Evolutionary conservation across 176 grass and related monocot species (phyloP), one percentile per base, ranked within the genome.

Genomic region (Oryza punctata): DNA sequence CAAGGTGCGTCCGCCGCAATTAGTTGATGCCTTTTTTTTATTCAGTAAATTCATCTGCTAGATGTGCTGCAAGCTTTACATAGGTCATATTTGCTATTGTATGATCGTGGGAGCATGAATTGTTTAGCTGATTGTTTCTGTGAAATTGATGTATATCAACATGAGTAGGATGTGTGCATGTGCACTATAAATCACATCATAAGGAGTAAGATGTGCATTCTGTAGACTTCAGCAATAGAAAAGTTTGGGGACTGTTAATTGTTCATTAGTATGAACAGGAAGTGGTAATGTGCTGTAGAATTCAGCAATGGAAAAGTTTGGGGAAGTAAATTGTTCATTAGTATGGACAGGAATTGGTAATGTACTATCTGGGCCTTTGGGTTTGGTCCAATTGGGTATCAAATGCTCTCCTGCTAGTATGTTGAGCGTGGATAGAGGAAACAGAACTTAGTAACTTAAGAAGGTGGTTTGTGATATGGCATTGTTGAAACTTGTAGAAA

Each of bases 1-100:
- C 64, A 81, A 91, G 88, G 92, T 98, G 33, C 38, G 69, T 21
- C 3, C 12, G 1, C 10, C 11, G 24, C 65, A 14, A 12, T 27
- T 61, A 23, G 21, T 50, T 25, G 29, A 16, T 15, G 7, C 59
- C 30, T 72, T 23, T 83, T 33, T 73, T 41, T 28, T 16, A 43
- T 29, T 29, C 33, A 5, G 33, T 12, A 14, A 60, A 61, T 25
- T 63, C 35, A 46, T 27, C 37, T 63, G 79, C 32, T 81, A 71
- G 47, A 72, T 82, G 35, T 57, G 13, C 45, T 57, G 21, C 66
- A 57, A 54, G 23, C 68, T 33, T 57, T 70, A 26, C 47, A 9
- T n/a, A 63, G 5, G 14, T 44, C 49, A 18, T 11, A 45, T 63
- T 21, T 63, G 49, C 30, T 63, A 72, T 28, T 29, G 12, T 29